These are phyloP conservation scores for Passiflora organensis DNA, from an alignment of 345 rosid species.

Conservation along the genomic window DNA sequence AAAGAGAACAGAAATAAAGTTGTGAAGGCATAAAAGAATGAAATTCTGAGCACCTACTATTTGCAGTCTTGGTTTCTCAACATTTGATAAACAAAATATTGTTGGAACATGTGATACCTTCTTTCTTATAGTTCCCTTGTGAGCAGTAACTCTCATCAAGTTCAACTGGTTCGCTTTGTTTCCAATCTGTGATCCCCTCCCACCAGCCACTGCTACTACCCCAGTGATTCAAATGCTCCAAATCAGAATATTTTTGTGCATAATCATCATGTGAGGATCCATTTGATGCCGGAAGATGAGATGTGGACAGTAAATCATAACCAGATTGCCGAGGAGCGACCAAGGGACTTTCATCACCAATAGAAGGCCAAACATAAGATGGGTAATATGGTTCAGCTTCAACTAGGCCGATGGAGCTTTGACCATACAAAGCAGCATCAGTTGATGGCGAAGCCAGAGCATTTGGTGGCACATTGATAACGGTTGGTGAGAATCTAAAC, in stretches of 20 bases:
- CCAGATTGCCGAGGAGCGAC: constrained; percentile 20
- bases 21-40: background rate
- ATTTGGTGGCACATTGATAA: constrained; percentile 15
- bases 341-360: constrained; percentile 9
- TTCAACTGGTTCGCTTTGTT: constrained; percentile 16
- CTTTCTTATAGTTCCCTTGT: constrained; percentile 26
- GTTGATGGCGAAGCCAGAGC: constrained; percentile 18
- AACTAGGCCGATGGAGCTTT: no score
- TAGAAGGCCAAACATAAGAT: constrained; percentile 24
- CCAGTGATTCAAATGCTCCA: constrained; percentile 20
- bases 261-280: constrained; percentile 22
- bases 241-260: constrained; percentile 20
- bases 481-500: constrained; percentile 22
- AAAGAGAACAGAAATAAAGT: background rate
- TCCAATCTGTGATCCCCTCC: constrained; percentile 29
- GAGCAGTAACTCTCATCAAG: constrained; percentile 22
- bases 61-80: background rate
- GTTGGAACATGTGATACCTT: constrained; percentile 33
- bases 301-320: constrained; percentile 18
- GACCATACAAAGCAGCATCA: constrained; percentile 21
- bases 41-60: no score
- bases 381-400: constrained; percentile 39
- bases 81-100: background rate
- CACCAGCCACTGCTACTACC: constrained; percentile 19
- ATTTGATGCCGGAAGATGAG: constrained; percentile 17